Evolutionary conservation across 2,329 filamentous ascomycete species (phyloP).

Genomic region (Phyllosticta citrichinensis): DNA sequence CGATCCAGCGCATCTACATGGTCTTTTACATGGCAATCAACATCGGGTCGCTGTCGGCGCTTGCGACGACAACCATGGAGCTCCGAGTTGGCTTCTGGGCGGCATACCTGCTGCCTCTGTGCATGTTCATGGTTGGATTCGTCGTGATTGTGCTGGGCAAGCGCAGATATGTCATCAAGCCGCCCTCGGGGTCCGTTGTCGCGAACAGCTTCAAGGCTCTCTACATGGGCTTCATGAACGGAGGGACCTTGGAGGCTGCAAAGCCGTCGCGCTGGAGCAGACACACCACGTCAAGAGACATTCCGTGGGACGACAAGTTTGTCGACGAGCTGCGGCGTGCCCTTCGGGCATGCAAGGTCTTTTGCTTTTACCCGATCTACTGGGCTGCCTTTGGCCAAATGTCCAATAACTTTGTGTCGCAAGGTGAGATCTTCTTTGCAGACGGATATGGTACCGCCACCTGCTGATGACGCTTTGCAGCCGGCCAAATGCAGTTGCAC

Average conservation of each 20-base stretch:
- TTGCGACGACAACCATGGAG: constrained; percentile 61
- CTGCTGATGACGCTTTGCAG: constrained; percentile 14
- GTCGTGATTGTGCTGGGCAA: constrained; percentile 38
- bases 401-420: constrained; percentile 39
- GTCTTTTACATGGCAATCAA: constrained; percentile 63
- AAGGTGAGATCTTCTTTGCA: constrained; percentile 21
- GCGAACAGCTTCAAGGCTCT: constrained; percentile 45
- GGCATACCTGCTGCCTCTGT: constrained; percentile 52
- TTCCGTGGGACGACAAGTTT: constrained; percentile 60
- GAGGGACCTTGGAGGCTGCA: constrained; percentile 44
- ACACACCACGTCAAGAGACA: constrained; percentile 4
- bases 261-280: constrained; percentile 48
- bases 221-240: constrained; percentile 42
- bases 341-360: constrained; percentile 58
- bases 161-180: constrained; percentile 12
- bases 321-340: constrained; percentile 62
- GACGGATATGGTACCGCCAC: not conserved
- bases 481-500: constrained; percentile 37
- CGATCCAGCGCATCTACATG: constrained; percentile 34
- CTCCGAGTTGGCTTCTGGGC: constrained; percentile 56
- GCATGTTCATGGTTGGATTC: constrained; percentile 54
- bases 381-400: constrained; percentile 37
- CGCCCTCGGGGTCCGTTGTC: constrained; percentile 13
- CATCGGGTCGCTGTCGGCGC: constrained; percentile 56
- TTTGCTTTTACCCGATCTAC: constrained; percentile 41